Base-by-base conservation (phyloP, 2,329 filamentous ascomycete genomes). In the Rutstroemia sydowiana region DNA sequence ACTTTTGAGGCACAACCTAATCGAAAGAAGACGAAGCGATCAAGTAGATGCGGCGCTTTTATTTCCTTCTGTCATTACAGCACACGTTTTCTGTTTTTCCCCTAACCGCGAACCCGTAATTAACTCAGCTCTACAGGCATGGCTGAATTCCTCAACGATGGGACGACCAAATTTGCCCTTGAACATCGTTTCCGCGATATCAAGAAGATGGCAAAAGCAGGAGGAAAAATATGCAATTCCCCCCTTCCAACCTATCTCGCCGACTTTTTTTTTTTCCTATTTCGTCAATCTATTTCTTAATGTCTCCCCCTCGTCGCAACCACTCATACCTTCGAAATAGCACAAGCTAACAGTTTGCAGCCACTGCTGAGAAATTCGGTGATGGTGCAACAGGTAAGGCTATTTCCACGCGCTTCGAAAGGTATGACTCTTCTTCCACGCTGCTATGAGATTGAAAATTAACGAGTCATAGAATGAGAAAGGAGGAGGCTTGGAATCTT, bases 161-260 rank as follows among this genome's bases (percentile, higher is more conserved):
- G 58, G 1, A 56, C 56, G 8, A 62, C 63, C 3, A 45, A 21
- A 18, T 48, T 14, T 53, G 55, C 64, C 1, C 48, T 67, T 13
- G 49, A 66, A n/a, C 63, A 66, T 48, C 48, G 51, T 10, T 64
- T 66, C 37, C 56, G 63, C 9, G 55, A 56, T 3, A 61, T 66
- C n/a, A 67, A 61, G 30, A 61, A 59, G 26, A 52, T 59, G 2
- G 64, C 60, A 16, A 54, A 49, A 32, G 20, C 16, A 26, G 41
- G 10, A 26, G 23, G 4, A n/a, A n/a, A n/a, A 45, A 18, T 42
- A 51, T 51, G 34, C 30, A 39, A 42, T 39, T 50, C n/a, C 23
- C 21, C 26, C 13, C 13, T 21, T 31, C 31, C 8, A 13, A 20
- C 11, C 28, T 2, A 39, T 23, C 23, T 44, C 28, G 7, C 23